Evolutionary conservation across 2,329 filamentous ascomycete genomes (phyloP).

Genomic region (Xylariales sp.): DNA sequence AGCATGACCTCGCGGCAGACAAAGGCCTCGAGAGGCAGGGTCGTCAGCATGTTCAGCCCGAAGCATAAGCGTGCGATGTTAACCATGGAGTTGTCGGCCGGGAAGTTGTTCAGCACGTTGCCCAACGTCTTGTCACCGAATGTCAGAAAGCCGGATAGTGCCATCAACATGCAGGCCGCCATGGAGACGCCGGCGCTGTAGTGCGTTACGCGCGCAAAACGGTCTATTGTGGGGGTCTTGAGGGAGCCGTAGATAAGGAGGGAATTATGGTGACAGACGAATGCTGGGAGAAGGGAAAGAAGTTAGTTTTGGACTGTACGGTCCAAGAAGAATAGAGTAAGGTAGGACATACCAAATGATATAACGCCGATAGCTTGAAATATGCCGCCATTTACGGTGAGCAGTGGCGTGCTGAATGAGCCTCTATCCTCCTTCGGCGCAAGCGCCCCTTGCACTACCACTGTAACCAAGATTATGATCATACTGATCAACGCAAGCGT

Average conservation of each 20-base stretch:
- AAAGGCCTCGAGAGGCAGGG: conserved; percentile 91
- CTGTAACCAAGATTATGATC: conserved; percentile 81
- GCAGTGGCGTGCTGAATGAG: conserved; percentile 60
- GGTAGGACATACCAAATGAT: conserved; percentile 69
- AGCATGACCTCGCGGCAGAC: conserved; percentile 96
- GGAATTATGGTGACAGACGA: conserved; percentile 85
- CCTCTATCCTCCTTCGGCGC: conserved; percentile 70
- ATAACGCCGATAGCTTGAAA: conserved; percentile 98
- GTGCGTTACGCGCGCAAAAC: conserved; percentile 89
- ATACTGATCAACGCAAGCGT: conserved; percentile 91
- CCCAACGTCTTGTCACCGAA: conserved; percentile 90
- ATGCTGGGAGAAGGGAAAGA: conserved; percentile 40
- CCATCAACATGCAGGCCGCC: conserved; percentile 86
- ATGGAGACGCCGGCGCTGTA: conserved; percentile 88
- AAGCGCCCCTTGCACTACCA: conserved; percentile 75
- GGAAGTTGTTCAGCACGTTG: conserved; percentile 98
- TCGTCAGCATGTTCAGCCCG: conserved; percentile 97
- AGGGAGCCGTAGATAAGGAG: conserved; percentile 96
- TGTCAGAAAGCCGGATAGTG: conserved; percentile 81
- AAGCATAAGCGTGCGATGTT: conserved; percentile 94
- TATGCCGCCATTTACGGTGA: conserved; percentile 81
- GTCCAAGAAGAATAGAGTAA: not conserved
- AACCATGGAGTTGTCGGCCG: conserved; percentile 83
- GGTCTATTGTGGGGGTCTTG: conserved; percentile 89
- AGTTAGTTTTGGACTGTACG: not conserved